Base-by-base conservation (phyloP, 177 flowering plant genomes). In the Tripterygium wilfordii region DNA sequence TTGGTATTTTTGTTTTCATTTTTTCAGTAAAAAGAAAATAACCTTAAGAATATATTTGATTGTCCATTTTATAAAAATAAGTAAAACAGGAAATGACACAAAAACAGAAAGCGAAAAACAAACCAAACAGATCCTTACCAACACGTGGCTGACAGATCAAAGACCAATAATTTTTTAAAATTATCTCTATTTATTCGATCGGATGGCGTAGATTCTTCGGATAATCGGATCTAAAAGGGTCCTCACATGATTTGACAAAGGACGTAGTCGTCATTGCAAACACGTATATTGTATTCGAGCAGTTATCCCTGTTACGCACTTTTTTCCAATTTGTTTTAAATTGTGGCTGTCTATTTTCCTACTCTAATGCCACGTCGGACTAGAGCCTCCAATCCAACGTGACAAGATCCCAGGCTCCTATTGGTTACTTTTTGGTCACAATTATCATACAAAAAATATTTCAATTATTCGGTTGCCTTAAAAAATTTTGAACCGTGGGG, bases 341-440 rank as follows among this genome's bases (percentile, higher is more conserved):
- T 36, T 45, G 66, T 50, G 56, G 63, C 53, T 40, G 23, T 31
- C n/a, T 12, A 10, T 57, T 38, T 24, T 51, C 42, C 14, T 16
- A 16, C 24, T 22, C 32, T 1, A 10, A 0, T 36, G 72, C 61
- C 69, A 64, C 60, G 65, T 61, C 14, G 60, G 67, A 61, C 14
- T 1, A 38, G 12, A 16, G 8, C 20, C 0, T 1, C 0, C 13
- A 8, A 42, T 44, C 68, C 52, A 2, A 69, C 51, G 61, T 65
- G 71, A 68, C 19, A 32, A 49, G 54, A 43, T 24, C 1, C 15
- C 19, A 27, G 32, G 38, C 32, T 9, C 35, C 36, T 30, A 64
- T 64, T 64, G 76, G 67, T 38, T 17, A 22, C 62, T 56, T 65
- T 62, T 65, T 52, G 15, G 27, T 51, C 43, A 20, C 42, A 38